These are phyloP conservation scores for Mercurialis annua DNA, from an alignment of 345 rosid genomes.

Conservation along the genomic window DNA sequence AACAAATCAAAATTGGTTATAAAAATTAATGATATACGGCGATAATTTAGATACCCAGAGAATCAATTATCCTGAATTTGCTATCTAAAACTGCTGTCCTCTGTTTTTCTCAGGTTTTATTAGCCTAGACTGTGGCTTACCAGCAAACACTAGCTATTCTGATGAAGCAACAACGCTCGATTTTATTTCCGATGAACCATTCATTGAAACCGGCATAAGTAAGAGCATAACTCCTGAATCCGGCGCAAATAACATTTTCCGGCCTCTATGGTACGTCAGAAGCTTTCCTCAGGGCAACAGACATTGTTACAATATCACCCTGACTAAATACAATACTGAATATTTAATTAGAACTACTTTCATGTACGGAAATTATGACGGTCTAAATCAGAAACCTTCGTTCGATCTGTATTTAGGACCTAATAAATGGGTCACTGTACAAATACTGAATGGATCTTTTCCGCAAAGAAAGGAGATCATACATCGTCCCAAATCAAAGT, in stretches of 20 bases:
- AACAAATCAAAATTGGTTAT: too few species aligned
- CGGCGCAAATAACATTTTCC: neutral
- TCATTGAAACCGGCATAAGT: too few species aligned
- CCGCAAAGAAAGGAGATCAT: constrained; percentile 25
- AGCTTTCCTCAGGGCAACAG: constrained; percentile 31
- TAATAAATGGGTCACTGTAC: constrained; percentile 37
- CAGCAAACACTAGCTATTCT: too few species aligned
- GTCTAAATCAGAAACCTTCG: constrained; percentile 16
- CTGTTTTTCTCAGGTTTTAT: too few species aligned
- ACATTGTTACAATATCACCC: constrained; percentile 30
- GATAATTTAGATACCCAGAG: too few species aligned
- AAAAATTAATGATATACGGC: too few species aligned
- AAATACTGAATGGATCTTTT: neutral
- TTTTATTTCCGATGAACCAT: too few species aligned
- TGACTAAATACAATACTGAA: constrained; percentile 6
- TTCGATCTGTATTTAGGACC: constrained; percentile 49
- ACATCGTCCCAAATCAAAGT: constrained; percentile 24
- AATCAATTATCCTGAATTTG: too few species aligned
- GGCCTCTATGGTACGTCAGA: constrained; percentile 20
- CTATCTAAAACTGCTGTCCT: too few species aligned
- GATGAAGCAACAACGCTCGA: too few species aligned
- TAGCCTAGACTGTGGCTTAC: too few species aligned
- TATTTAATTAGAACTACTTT: constrained; percentile 50
- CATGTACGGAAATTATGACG: constrained; percentile 27
- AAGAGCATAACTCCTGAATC: too few species aligned